Conservation (phyloP, 2,329 filamentous ascomycete genomes). For the Diaporthe capsici region DNA sequence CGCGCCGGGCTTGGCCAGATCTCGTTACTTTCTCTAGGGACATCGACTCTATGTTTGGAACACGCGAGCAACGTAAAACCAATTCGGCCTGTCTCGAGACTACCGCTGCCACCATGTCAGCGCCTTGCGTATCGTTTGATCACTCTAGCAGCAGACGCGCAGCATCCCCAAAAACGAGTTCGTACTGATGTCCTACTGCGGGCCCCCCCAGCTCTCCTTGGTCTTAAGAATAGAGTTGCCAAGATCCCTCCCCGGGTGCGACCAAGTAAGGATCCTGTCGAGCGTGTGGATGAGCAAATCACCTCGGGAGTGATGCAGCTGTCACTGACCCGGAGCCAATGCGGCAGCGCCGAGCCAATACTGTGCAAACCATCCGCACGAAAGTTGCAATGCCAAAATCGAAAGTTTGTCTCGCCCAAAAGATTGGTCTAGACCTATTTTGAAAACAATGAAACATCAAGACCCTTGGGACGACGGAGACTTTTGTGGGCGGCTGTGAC, state of each 20-base stretch:
- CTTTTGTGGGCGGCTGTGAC: background rate
- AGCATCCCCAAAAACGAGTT: background rate
- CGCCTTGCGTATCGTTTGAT: background rate
- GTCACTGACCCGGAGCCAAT: slow-evolving; percentile 7
- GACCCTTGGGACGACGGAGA: slow-evolving; percentile 13
- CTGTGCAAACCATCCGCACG: slow-evolving; percentile 1
- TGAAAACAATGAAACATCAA: slow-evolving; percentile 14
- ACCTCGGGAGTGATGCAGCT: background rate
- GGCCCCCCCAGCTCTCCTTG: background rate
- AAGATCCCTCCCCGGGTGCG: slow-evolving; percentile 15
- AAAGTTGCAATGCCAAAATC: slow-evolving; percentile 16
- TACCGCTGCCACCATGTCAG: background rate
- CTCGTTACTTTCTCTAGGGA: background rate
- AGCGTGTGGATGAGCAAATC: background rate
- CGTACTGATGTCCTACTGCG: background rate
- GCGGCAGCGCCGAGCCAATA: slow-evolving; percentile 3
- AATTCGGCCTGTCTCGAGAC: background rate
- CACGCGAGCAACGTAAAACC: background rate
- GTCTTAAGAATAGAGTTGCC: slow-evolving; percentile 11
- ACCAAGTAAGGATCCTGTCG: background rate
- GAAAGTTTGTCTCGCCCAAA: slow-evolving; percentile 19
- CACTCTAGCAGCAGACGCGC: background rate
- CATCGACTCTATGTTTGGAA: background rate
- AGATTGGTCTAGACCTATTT: slow-evolving; percentile 16
- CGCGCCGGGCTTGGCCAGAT: slow-evolving; percentile 6